A percentile compares a stretch with the other conserved stretches of the same genome.
These are phyloP conservation scores for Mycena rosella DNA, from an alignment of 768 basidiomycete genomes.

Conservation along the genomic window DNA sequence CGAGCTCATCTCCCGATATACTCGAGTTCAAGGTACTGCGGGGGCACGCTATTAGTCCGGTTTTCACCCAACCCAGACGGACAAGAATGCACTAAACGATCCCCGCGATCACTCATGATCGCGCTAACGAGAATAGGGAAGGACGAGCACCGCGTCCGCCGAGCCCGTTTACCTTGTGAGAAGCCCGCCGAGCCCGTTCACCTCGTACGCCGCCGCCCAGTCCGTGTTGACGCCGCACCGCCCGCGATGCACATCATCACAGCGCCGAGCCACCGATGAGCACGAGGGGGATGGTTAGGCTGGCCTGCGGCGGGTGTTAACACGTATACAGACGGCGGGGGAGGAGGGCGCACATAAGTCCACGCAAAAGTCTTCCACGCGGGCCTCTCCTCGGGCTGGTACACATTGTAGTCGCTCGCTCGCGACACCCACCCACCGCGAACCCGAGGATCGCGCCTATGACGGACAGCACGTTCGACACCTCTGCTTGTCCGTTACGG, in stretches of 20 bases:
- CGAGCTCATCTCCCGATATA: too few relatives aligned
- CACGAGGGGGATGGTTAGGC: slow-evolving; percentile 43
- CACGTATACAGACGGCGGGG: slow-evolving; percentile 46
- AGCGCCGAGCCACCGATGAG: slow-evolving; percentile 61
- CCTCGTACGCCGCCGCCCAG: slow-evolving; percentile 51
- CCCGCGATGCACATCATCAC: slow-evolving; percentile 52
- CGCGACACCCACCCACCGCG: slow-evolving; percentile 60
- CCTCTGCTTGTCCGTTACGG: slow-evolving; percentile 46
- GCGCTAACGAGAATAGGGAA: background rate
- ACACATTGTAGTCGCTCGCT: slow-evolving; percentile 58
- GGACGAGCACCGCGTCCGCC: slow-evolving; percentile 59
- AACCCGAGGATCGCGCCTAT: slow-evolving; percentile 60
- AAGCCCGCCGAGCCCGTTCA: slow-evolving; percentile 60
- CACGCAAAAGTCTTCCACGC: slow-evolving; percentile 52
- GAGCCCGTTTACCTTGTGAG: too few relatives aligned
- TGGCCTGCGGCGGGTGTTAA: slow-evolving; percentile 10
- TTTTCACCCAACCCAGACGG: too few relatives aligned
- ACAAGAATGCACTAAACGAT: too few relatives aligned
- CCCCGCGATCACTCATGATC: too few relatives aligned
- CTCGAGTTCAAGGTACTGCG: too few relatives aligned
- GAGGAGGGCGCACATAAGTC: slow-evolving; percentile 59
- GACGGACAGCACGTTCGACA: slow-evolving; percentile 47
- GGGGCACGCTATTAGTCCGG: too few relatives aligned
- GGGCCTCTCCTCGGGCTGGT: slow-evolving; percentile 52
- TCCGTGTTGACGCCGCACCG: slow-evolving; percentile 49